Percentiles rank a stretch among this genome's conserved stretches.
phyloP scores from a whole-genome alignment of 2,329 filamentous ascomycete species.

The Alternaria longipes region DNA sequence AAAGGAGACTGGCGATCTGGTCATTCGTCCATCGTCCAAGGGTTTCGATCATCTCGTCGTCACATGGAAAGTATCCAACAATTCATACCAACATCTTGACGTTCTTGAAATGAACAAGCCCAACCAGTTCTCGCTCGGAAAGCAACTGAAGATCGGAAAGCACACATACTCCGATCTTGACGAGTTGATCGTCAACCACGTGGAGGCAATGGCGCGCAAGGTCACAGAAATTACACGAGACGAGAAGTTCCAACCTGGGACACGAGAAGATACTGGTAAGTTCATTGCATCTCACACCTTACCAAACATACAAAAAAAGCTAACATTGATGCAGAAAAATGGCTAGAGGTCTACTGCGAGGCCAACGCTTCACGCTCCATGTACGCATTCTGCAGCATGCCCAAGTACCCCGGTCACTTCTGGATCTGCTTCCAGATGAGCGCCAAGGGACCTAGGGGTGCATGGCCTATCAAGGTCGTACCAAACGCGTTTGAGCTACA shows the following conservation, averaged over 20 bases:
- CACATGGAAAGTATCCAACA: constrained; percentile 97
- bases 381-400: constrained; percentile 95
- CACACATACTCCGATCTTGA: constrained; percentile 96
- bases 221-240: constrained; percentile 95
- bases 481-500: constrained; percentile 93
- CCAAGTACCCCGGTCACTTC: constrained; percentile 93
- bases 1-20: constrained; percentile 85
- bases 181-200: constrained; percentile 95
- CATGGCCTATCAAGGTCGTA: constrained; percentile 88
- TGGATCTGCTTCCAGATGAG: constrained; percentile 96
- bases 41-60: constrained; percentile 94
- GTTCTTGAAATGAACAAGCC: constrained; percentile 97
- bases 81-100: constrained; percentile 97
- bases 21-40: constrained; percentile 94
- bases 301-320: not conserved
- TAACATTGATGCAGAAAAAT: constrained; percentile 72
- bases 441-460: constrained; percentile 73
- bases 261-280: constrained; percentile 84
- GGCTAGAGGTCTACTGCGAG: constrained; percentile 94
- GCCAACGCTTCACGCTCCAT: constrained; percentile 93
- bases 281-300: constrained; percentile 20
- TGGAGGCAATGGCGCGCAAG: constrained; percentile 97
- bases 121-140: constrained; percentile 93
- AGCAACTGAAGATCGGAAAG: constrained; percentile 84
- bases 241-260: constrained; percentile 90